These are phyloP conservation scores for Schizophyllum commune DNA, from an alignment of 1,284 basidiomycete genomes.

Conservation along the genomic window DNA sequence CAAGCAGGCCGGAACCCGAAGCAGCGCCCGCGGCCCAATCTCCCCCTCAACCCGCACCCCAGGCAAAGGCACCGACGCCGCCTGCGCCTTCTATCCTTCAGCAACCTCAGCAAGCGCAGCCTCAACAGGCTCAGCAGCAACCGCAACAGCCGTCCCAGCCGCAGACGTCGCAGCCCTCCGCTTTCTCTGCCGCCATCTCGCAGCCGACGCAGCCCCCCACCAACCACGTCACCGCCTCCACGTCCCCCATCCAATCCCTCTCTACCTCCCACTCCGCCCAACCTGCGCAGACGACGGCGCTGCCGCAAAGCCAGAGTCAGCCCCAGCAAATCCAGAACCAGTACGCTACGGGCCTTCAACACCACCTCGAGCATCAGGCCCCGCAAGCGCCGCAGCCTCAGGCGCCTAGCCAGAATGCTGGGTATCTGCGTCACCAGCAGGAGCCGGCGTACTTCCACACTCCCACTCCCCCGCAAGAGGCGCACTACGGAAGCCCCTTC, in stretches of 20 bases:
- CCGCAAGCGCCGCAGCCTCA: conserved; percentile 50
- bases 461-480: conserved; percentile 64
- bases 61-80: conserved; percentile 23
- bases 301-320: conserved; percentile 22
- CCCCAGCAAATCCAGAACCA: conserved; percentile 39
- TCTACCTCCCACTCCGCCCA: conserved; percentile 18
- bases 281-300: conserved; percentile 19
- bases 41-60: conserved; percentile 7
- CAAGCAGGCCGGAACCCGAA: no score
- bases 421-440: conserved; percentile 54
- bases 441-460: conserved; percentile 67
- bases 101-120: conserved; percentile 21
- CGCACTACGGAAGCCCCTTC: conserved; percentile 48
- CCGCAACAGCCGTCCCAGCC: conserved; percentile 34
- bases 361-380: conserved; percentile 31
- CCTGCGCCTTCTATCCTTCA: conserved; percentile 24
- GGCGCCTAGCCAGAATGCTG: conserved; percentile 30
- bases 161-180: conserved; percentile 24
- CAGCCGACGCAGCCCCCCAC: conserved; percentile 20
- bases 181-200: conserved; percentile 32
- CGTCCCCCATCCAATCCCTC: conserved; percentile 19
- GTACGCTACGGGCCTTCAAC: conserved; percentile 39
- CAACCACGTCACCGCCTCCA: conserved; percentile 19
- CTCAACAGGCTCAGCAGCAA: conserved; percentile 18
- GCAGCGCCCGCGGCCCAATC: conserved; percentile 6